A percentile compares a stretch with the other conserved stretches of the same genome.
Evolutionary conservation across 306 rosid species (phyloP).

Genomic region (Inga leiocalycina): DNA sequence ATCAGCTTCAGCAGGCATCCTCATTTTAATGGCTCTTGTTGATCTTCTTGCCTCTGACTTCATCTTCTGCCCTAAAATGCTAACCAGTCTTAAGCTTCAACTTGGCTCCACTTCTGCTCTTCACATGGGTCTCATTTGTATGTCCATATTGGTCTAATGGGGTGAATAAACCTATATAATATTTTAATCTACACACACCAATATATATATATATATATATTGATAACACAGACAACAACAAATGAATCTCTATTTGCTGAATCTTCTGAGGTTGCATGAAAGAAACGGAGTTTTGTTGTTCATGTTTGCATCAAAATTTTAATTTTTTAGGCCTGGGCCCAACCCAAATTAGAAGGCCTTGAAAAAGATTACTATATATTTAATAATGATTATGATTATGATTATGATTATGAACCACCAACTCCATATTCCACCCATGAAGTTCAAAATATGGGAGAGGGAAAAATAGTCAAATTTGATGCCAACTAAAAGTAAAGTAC

Average conservation of each 20-base stretch:
- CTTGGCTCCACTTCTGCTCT: conserved; percentile 57
- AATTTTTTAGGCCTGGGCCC: neutral
- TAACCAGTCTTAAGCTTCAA: conserved; percentile 57
- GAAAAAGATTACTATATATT: too few relatives aligned
- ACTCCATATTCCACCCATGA: too few relatives aligned
- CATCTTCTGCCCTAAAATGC: conserved; percentile 58
- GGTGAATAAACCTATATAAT: neutral
- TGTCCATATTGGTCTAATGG: conserved; percentile 57
- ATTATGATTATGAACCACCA: too few relatives aligned
- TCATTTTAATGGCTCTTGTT: conserved; percentile 72
- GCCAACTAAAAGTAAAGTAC: too few relatives aligned
- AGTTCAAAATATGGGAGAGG: too few relatives aligned
- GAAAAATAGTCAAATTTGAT: too few relatives aligned
- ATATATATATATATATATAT: neutral
- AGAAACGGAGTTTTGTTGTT: neutral
- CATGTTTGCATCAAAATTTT: neutral
- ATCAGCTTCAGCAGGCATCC: conserved; percentile 71
- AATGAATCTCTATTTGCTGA: neutral
- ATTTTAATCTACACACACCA: too few relatives aligned
- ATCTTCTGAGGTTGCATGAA: neutral
- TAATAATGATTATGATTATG: too few relatives aligned
- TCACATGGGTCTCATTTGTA: conserved; percentile 52
- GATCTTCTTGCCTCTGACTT: conserved; percentile 71
- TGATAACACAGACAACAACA: neutral
- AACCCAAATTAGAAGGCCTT: neutral